A percentile compares a stretch with the other conserved stretches of the same genome.
These are phyloP conservation scores for Suillus americanus DNA, from an alignment of 768 basidiomycete genomes.

Conservation along the genomic window DNA sequence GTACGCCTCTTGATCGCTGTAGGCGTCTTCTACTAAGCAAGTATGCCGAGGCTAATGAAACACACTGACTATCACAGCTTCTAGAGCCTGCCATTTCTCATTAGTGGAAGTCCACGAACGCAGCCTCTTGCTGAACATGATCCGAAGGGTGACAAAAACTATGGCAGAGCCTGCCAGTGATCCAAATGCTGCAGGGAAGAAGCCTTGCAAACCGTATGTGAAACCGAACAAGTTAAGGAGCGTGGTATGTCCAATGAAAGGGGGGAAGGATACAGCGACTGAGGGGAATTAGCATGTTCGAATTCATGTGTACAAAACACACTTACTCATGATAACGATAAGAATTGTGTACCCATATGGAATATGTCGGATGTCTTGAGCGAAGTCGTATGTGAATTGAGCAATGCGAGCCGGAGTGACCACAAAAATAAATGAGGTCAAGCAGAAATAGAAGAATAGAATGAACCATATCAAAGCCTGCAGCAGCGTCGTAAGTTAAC, in stretches of 20 bases:
- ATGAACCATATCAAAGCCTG: slow-evolving; percentile 63
- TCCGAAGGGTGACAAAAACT: slow-evolving; percentile 60
- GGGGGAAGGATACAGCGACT: slow-evolving; percentile 33
- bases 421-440: slow-evolving; percentile 44
- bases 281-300: slow-evolving; percentile 9
- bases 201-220: slow-evolving; percentile 79
- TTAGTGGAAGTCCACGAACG: slow-evolving; percentile 60
- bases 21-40: neutral
- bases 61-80: slow-evolving; percentile 64
- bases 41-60: slow-evolving; percentile 5
- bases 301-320: slow-evolving; percentile 47
- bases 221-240: slow-evolving; percentile 71
- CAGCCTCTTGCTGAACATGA: slow-evolving; percentile 55
- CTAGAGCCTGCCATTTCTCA: slow-evolving; percentile 76
- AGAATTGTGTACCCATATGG: slow-evolving; percentile 65
- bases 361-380: slow-evolving; percentile 57
- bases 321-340: slow-evolving; percentile 50
- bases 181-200: slow-evolving; percentile 59
- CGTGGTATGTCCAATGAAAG: slow-evolving; percentile 30
- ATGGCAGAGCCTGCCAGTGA: slow-evolving; percentile 65
- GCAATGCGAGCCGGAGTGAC: slow-evolving; percentile 65
- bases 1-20: slow-evolving; percentile 72
- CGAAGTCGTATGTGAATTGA: slow-evolving; percentile 69
- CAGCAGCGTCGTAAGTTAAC: slow-evolving; percentile 3
- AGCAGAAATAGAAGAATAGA: slow-evolving; percentile 52